Percentiles rank a stretch among this genome's conserved stretches.
phyloP scores from a whole-genome alignment of 1,139 yeast genomes.

The Blastobotrys petasosporus region DNA sequence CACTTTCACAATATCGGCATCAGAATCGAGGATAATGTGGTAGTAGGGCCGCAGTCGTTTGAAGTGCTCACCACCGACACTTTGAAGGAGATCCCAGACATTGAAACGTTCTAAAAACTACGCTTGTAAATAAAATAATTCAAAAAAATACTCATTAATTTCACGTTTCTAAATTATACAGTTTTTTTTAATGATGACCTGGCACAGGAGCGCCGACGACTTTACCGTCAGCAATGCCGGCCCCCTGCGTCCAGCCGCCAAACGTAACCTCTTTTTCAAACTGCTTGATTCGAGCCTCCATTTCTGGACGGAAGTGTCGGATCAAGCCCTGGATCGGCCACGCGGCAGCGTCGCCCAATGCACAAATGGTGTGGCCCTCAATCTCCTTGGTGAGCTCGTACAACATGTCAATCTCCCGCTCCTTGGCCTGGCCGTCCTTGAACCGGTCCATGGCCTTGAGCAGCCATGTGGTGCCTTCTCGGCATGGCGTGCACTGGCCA shows the following conservation, averaged over 20 bases:
- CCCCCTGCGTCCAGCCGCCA: constrained; percentile 75
- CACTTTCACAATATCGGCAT: constrained; percentile 87
- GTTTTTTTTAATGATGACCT: constrained; percentile 9
- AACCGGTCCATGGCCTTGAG: constrained; percentile 79
- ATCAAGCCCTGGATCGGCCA: constrained; percentile 90
- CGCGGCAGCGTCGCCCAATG: constrained; percentile 87
- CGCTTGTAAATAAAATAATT: too few relatives aligned
- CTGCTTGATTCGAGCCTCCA: constrained; percentile 62
- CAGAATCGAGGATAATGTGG: constrained; percentile 86
- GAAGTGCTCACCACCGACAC: constrained; percentile 75
- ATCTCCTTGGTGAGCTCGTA: constrained; percentile 76
- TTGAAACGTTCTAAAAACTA: constrained; percentile 41
- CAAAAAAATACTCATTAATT: too few relatives aligned
- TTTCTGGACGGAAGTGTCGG: constrained; percentile 72
- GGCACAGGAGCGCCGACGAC: constrained; percentile 15
- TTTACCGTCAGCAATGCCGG: constrained; percentile 57
- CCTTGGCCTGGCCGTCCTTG: constrained; percentile 68
- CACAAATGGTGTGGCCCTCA: constrained; percentile 89
- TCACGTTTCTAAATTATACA: neutral
- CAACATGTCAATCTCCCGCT: constrained; percentile 75
- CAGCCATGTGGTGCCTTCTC: constrained; percentile 89
- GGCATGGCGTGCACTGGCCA: constrained; percentile 92
- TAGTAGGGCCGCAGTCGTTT: constrained; percentile 55
- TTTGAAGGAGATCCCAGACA: constrained; percentile 74
- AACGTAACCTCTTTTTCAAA: constrained; percentile 42